Evolutionary conservation across 441 rosid species (phyloP), one percentile per base, ranked within the genome.

Genomic region (Biscutella laevigata): DNA sequence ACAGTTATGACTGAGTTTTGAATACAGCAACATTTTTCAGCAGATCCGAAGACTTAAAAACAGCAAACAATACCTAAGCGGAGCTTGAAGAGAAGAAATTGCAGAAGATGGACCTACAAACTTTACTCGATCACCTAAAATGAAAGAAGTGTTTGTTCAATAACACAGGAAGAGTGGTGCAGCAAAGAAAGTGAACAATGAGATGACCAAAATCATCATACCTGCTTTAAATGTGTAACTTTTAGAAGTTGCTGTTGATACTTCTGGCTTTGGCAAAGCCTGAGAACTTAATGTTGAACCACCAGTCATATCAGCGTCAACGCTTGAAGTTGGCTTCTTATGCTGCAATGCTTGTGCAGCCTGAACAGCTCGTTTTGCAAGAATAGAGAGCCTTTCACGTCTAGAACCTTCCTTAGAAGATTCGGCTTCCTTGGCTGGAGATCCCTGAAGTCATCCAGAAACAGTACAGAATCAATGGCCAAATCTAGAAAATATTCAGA

Each of bases 241-340:
- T 72, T 94, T 94, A 53, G 96, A 94, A 54, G 96, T 76, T 55
- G 96, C 99, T 40, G 97, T 94, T 45, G 96, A 89, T 28, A 78
- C 76, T 74, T 94, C 99, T 43, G 80, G 97, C 83, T 75, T 89
- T 59, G 84, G 94, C 60, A 76, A 73, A 42, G 86, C 83, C 41
- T 77, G 97, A 33, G 91, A 77, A 59, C 81, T 74, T 61, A 79
- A 30, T 42, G 83, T 60, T 30, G 96, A 84, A 46, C 96, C 88
- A 61, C 97, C 96, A n/a, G 86, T 84, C 36, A 89, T 89, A 67
- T 81, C 95, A 62, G 97, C 97, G 53, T 89, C 99, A 20, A 87
- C 95, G 53, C 96, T 94, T 34, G 97, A 89, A 62, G 86, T 74
- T 62, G 96, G 89, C 64, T 81, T 84, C 77, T 77, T 89, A 44